phyloP scores from a whole-genome alignment of 345 rosid species.

The Noccaea bulbosa region DNA sequence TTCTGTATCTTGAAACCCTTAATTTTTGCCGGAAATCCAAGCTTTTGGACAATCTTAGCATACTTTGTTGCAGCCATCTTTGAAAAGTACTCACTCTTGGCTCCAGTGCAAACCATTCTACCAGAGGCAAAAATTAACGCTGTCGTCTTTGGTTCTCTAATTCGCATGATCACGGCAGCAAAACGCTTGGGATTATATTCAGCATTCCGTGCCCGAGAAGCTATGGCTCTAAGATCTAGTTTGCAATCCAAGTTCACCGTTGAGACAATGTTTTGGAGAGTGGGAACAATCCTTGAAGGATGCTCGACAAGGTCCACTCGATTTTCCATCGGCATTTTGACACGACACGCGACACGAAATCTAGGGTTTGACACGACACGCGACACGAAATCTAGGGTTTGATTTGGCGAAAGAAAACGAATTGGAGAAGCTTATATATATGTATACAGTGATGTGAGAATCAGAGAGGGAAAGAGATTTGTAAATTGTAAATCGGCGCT shows the following conservation, averaged over 20 bases:
- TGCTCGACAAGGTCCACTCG: constrained; percentile 92
- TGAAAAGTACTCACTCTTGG: constrained; percentile 79
- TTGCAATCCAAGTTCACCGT: constrained; percentile 83
- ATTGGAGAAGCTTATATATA: constrained; percentile 1
- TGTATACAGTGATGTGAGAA: constrained; percentile 29
- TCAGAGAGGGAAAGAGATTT: constrained; percentile 36
- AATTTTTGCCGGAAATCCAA: constrained; percentile 75
- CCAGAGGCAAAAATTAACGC: constrained; percentile 75
- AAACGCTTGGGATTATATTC: constrained; percentile 88
- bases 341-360: no score
- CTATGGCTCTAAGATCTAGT: constrained; percentile 77
- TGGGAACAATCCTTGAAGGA: constrained; percentile 96
- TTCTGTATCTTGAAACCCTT: constrained; percentile 89
- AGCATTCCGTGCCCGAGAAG: constrained; percentile 79
- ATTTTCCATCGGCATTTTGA: constrained; percentile 71
- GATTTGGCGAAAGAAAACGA: neutral
- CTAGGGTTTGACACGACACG: no score
- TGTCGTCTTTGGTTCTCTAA: constrained; percentile 73
- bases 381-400: constrained; percentile 39
- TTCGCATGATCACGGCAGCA: constrained; percentile 82
- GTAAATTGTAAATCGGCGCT: constrained; percentile 37
- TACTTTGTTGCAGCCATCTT: constrained; percentile 84
- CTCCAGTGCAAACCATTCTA: constrained; percentile 84
- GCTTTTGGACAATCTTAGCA: constrained; percentile 76
- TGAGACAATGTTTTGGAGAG: constrained; percentile 86